Base-by-base conservation (phyloP, 768 basidiomycete genomes). In the Gloeostereum incarnatum region DNA sequence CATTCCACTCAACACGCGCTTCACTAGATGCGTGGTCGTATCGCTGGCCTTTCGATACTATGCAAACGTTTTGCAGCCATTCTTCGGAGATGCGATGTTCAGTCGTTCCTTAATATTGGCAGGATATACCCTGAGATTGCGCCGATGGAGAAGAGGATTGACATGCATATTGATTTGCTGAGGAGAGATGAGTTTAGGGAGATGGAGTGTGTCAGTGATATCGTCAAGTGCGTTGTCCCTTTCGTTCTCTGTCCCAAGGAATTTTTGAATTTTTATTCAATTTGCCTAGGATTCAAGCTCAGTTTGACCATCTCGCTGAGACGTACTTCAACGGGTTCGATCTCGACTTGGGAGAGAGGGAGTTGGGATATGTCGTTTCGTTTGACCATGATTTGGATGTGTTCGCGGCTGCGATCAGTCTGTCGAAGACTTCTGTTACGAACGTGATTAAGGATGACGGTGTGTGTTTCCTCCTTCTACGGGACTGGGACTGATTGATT, bases 341-440 rank as follows among this genome's bases (percentile, higher is more conserved):
- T n/a, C 73, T 80, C 36, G 96, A 97, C 55, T 59, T 94, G 18
- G 90, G 81, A 8, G 94, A 98, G 60, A 75, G 85, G 17, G 90
- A 96, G 57, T 66, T 94, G 21, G 88, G 86, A 1, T 81, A 86
- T 51, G 75, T 83, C 1, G 60, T 78, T 18, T 74, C 82, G 8
- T 80, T 94, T 46, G 94, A 99, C 52, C 73, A 78, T 46, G 96
- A 99, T 57, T 68, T 98, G 6, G 94, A 99, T 54, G 85, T 87
- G 58, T 92, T 97, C 57, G 77, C 88, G 14, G 92, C 91, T 6
- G 88, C 92, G 2, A 77, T 97, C 32, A 89, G 89, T 2, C 72
- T 94, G 43, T 79, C 86, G 27, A 89, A 91, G 66, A 93, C 92
- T 4, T 81, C 84, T 3, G 74, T 97, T 10, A 63, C 74, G n/a